Evolutionary conservation across 495 filamentous ascomycete genomes (phyloP), one percentile per base, ranked within the genome.

Genomic region (Penicillium mononematosum): DNA sequence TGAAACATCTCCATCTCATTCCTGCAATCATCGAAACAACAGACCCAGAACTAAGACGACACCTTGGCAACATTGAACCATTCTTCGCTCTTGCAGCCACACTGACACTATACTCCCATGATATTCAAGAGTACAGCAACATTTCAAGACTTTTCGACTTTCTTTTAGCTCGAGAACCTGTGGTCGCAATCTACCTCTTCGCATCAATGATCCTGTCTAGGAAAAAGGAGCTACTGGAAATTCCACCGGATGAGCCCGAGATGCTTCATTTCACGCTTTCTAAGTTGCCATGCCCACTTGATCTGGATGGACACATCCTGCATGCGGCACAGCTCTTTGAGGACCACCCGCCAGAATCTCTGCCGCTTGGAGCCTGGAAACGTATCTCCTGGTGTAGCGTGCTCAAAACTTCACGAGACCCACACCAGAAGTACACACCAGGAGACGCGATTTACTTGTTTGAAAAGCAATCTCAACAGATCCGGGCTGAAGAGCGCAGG

Each of bases 41-140:
- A 14, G 89, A 96, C 65, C 80, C 84, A 1, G 73, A 73, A 31
- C 76, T 98, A 19, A 84, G 78, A 65, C 77, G 62, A 2, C 95
- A 95, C 72, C 79, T 98, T 2, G 85, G 87, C 3, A 77, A 77
- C 7, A 91, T 86, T 2, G 83, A 91, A 63, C 92, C 94, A 3
- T 97, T 92, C 76, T 98, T 96, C 71, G 95, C 95, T 6, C 78
- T 98, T 16, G 82, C 88, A 6, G 91, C 92, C 27, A 96, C 91
- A 0, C 78, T 98, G 25, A 98, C 94, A 17, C 83, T 98, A 66
- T 98, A 97, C 71, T 91, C 94, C 29, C 94, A 98, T 70, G 91
- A 96, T 66, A 91, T 98, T 55, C 85, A 93, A 70, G 88, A 87
- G 45, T 96, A 95, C 69, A 85, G 85, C 58, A 87, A 90, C 58